Conservation (phyloP, 2,329 filamentous ascomycete species). For the Metarhizium brunneum region DNA sequence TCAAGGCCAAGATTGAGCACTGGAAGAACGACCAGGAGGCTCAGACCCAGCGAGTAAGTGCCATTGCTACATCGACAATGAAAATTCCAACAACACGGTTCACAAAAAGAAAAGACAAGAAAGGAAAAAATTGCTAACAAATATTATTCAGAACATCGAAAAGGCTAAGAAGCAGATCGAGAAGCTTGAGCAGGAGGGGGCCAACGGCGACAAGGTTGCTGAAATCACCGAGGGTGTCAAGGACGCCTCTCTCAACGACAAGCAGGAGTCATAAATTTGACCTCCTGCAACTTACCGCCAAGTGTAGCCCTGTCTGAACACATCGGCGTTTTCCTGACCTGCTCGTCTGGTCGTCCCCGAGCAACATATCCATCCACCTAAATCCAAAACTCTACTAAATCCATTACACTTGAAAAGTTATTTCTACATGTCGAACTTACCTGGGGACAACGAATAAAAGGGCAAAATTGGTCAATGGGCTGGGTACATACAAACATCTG, state of each 20-base stretch:
- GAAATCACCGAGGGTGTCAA: slow-evolving; percentile 43
- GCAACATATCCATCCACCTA: neutral
- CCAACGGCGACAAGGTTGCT: slow-evolving; percentile 39
- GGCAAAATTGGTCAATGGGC: neutral
- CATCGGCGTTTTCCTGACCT: neutral
- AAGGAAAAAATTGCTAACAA: neutral
- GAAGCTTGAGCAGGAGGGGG: slow-evolving; percentile 58
- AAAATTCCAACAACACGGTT: neutral
- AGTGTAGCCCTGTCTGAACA: neutral
- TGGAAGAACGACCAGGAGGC: slow-evolving; percentile 87
- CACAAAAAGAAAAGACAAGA: neutral
- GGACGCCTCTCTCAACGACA: slow-evolving; percentile 42
- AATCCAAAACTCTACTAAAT: neutral
- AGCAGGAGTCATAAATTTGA: slow-evolving; percentile 34
- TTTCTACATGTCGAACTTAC: neutral
- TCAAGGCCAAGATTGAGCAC: slow-evolving; percentile 80
- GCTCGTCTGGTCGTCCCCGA: neutral
- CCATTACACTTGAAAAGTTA: neutral
- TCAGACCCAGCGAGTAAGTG: slow-evolving; percentile 80
- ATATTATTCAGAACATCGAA: slow-evolving; percentile 68
- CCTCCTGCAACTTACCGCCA: neutral
- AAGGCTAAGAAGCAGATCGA: slow-evolving; percentile 96
- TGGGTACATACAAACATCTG: neutral
- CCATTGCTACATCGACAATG: neutral
- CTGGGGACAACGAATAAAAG: neutral